phyloP scores from a whole-genome alignment of 169 alveolate species.

The Amoebophrya sp. region DNA sequence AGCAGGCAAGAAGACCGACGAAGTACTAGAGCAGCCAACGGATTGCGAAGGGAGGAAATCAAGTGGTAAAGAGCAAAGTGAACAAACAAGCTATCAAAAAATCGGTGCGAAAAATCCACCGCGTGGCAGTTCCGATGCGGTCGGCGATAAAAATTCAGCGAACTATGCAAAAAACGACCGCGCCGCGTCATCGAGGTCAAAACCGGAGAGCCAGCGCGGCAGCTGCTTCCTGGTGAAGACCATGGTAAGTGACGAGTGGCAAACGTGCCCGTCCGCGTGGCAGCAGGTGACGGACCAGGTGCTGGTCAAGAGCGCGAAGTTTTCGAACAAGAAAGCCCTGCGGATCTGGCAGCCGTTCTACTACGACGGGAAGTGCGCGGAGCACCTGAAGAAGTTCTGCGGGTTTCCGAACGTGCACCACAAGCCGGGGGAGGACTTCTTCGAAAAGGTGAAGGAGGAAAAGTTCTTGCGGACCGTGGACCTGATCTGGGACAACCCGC shows the following conservation, averaged over 20 bases:
- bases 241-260: not conserved
- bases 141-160: too few relatives aligned
- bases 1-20: too few relatives aligned
- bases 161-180: not conserved
- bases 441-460: not conserved
- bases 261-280: not conserved
- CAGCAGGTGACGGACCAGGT: not conserved
- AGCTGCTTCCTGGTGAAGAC: not conserved
- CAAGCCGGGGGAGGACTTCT: not conserved
- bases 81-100: too few relatives aligned
- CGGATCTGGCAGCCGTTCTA: not conserved
- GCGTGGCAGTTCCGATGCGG: too few relatives aligned
- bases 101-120: too few relatives aligned
- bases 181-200: not conserved
- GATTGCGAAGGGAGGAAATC: too few relatives aligned
- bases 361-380: not conserved
- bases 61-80: too few relatives aligned
- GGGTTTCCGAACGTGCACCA: not conserved
- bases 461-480: not conserved
- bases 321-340: not conserved
- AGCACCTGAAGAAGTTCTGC: not conserved
- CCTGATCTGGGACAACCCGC: slow-evolving; percentile 19
- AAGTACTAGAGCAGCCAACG: too few relatives aligned
- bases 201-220: not conserved
- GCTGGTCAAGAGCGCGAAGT: not conserved